Evolutionary conservation across 2,329 filamentous ascomycete species (phyloP).

Genomic region (Phoma sp.): DNA sequence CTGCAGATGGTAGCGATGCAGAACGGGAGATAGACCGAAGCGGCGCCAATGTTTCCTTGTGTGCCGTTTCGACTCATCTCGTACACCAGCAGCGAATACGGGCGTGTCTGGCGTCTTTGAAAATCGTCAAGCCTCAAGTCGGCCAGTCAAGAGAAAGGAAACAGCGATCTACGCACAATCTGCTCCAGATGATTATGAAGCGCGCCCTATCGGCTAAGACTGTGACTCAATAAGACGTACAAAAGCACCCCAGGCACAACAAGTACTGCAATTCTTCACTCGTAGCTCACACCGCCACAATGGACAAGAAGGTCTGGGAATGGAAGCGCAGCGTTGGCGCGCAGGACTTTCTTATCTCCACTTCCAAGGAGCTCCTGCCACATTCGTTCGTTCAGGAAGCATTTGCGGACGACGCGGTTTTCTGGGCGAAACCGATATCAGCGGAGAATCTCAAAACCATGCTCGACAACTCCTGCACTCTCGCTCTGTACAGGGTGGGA

Average conservation of each 20-base stretch:
- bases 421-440: slow-evolving; percentile 41
- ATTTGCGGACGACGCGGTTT: slow-evolving; percentile 38
- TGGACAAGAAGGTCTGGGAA: slow-evolving; percentile 30
- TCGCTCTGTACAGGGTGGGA: slow-evolving; percentile 37
- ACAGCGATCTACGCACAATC: neutral
- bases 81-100: neutral
- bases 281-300: slow-evolving; percentile 2
- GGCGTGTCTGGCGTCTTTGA: slow-evolving; percentile 13
- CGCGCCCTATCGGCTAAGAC: neutral
- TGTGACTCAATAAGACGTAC: neutral
- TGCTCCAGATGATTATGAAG: neutral
- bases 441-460: slow-evolving; percentile 27
- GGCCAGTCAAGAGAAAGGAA: neutral
- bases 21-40: slow-evolving; percentile 6
- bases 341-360: slow-evolving; percentile 39
- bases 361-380: slow-evolving; percentile 34
- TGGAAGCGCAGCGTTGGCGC: slow-evolving; percentile 33
- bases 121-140: neutral
- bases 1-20: neutral
- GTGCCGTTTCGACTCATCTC: neutral
- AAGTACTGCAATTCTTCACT: neutral
- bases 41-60: neutral
- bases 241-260: neutral
- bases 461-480: slow-evolving; percentile 43
- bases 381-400: slow-evolving; percentile 40